Evolutionary conservation across 1,139 yeast genomes (phyloP).

Genomic region (Arxiozyma heterogenica): DNA sequence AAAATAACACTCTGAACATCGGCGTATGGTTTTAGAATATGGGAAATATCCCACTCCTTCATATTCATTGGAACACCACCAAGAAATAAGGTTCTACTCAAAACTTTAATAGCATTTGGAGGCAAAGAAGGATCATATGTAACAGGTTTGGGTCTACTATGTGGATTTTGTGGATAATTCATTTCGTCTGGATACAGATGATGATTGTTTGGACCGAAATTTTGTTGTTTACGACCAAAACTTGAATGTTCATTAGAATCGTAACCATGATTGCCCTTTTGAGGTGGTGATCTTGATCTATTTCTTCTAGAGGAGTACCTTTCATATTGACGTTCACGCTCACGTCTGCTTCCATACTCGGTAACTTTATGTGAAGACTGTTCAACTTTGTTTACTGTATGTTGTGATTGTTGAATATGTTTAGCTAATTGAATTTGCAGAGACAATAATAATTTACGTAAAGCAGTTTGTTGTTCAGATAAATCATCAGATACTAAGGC

Average conservation of each 20-base stretch:
- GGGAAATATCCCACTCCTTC: conserved; percentile 63
- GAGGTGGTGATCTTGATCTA: conserved; percentile 32
- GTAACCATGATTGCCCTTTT: conserved; percentile 9
- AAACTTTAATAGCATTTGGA: conserved; percentile 71
- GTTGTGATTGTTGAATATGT: conserved; percentile 7
- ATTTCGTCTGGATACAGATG: conserved; percentile 42
- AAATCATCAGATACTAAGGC: conserved; percentile 25
- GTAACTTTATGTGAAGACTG: conserved; percentile 14
- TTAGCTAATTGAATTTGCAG: conserved; percentile 29
- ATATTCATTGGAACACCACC: conserved; percentile 87
- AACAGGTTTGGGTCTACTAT: conserved; percentile 63
- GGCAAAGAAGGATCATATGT: conserved; percentile 66
- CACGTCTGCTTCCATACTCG: conserved; percentile 28
- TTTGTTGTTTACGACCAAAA: conserved; percentile 6
- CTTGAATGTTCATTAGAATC: neutral
- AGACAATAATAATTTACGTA: conserved; percentile 37
- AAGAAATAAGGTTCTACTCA: conserved; percentile 80
- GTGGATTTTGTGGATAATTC: conserved; percentile 61
- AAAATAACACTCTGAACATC: conserved; percentile 86
- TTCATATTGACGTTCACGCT: conserved; percentile 25
- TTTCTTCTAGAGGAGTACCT: conserved; percentile 19
- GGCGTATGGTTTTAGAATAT: conserved; percentile 75
- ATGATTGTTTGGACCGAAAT: conserved; percentile 26
- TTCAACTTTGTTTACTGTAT: neutral
- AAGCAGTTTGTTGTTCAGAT: conserved; percentile 35